Evolutionary conservation across 306 rosid species (phyloP).

Genomic region (Oxytropis ochrocephala): DNA sequence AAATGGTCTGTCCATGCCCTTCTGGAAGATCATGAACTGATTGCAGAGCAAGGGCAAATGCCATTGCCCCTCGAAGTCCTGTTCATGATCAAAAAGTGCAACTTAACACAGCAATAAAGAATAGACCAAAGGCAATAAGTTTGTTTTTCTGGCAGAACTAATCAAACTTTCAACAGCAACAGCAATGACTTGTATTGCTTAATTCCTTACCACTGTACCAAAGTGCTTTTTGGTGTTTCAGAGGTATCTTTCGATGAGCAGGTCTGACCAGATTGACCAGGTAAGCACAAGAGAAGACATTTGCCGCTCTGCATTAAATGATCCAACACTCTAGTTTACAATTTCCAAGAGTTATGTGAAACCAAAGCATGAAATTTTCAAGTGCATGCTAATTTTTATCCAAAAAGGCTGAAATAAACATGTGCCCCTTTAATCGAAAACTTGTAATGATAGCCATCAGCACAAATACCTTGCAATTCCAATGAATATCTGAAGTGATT

Average conservation of each 20-base stretch:
- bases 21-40: constrained; percentile 98
- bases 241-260: constrained; percentile 66
- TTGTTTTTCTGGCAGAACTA: constrained; percentile 5
- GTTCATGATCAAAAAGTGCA: constrained; percentile 15
- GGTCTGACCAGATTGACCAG: constrained; percentile 89
- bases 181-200: constrained; percentile 7
- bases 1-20: constrained; percentile 97
- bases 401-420: constrained; percentile 17
- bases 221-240: constrained; percentile 85
- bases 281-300: constrained; percentile 93
- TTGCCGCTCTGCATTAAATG: constrained; percentile 69
- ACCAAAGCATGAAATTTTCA: not conserved
- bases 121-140: not conserved
- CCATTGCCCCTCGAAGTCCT: constrained; percentile 99
- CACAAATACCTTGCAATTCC: constrained; percentile 75
- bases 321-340: constrained; percentile 13
- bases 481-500: constrained; percentile 67
- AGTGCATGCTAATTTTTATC: not conserved
- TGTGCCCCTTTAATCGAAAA: not conserved
- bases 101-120: constrained; percentile 5
- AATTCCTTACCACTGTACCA: constrained; percentile 87
- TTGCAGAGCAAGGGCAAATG: constrained; percentile 97
- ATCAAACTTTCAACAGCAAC: constrained; percentile 4
- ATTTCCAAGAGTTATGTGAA: constrained; percentile 2
- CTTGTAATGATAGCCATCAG: constrained; percentile 9